These are phyloP conservation scores for Salvia hispanica DNA, from an alignment of 257 asterid genomes.

Conservation along the genomic window DNA sequence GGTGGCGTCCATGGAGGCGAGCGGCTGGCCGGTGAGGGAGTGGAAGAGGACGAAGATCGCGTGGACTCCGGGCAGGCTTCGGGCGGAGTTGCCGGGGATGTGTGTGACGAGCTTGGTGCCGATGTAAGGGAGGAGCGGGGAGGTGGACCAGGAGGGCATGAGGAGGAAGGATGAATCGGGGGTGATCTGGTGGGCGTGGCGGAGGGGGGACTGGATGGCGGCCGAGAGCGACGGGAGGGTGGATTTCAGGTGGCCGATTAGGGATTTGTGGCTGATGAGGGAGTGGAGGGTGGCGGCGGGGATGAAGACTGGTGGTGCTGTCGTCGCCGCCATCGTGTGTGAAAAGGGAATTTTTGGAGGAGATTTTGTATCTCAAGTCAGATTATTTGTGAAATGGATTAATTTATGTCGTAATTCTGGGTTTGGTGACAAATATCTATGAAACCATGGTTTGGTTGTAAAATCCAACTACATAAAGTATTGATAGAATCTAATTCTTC, in stretches of 20 bases:
- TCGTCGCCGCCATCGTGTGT: slow-evolving; percentile 22
- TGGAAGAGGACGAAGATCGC: slow-evolving; percentile 70
- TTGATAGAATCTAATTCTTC: neutral
- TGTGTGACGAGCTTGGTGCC: slow-evolving; percentile 80
- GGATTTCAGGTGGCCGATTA: slow-evolving; percentile 72
- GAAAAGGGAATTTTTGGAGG: too few relatives aligned
- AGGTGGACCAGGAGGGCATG: slow-evolving; percentile 94
- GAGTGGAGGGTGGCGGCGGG: slow-evolving; percentile 55
- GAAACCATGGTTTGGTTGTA: neutral
- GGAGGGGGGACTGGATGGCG: slow-evolving; percentile 66
- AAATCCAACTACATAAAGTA: slow-evolving; percentile 1
- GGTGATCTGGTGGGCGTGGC: slow-evolving; percentile 74
- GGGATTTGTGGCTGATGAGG: slow-evolving; percentile 65
- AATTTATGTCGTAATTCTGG: slow-evolving; percentile 13
- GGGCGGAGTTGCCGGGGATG: slow-evolving; percentile 62
- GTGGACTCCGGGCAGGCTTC: slow-evolving; percentile 76
- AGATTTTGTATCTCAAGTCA: slow-evolving; percentile 31
- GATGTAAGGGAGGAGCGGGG: slow-evolving; percentile 71
- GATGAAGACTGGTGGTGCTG: slow-evolving; percentile 54
- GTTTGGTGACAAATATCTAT: neutral
- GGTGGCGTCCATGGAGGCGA: slow-evolving; percentile 87
- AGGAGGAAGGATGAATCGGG: slow-evolving; percentile 76
- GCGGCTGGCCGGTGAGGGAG: slow-evolving; percentile 76
- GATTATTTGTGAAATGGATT: slow-evolving; percentile 7
- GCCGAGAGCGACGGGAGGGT: slow-evolving; percentile 59